phyloP scores from a whole-genome alignment of 2,329 filamentous ascomycete genomes.

The Amauroascus niger region DNA sequence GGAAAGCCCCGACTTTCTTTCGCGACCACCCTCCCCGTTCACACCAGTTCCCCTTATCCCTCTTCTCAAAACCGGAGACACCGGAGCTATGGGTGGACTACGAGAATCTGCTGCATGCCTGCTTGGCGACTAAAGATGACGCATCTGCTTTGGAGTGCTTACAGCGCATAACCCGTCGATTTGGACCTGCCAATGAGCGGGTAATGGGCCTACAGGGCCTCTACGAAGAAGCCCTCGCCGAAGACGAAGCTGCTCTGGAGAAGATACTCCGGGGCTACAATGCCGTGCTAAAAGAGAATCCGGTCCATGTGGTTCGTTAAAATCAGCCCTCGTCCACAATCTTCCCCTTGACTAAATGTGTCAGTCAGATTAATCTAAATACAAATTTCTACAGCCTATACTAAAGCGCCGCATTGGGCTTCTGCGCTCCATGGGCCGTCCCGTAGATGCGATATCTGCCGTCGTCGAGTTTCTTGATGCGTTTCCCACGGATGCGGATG shows the following conservation, averaged over 20 bases:
- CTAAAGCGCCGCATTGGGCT: slow-evolving; percentile 76
- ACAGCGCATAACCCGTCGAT: slow-evolving; percentile 64
- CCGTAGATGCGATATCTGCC: slow-evolving; percentile 61
- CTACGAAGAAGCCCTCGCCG: slow-evolving; percentile 71
- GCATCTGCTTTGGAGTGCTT: slow-evolving; percentile 65
- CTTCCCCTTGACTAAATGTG: not conserved
- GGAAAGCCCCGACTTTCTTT: slow-evolving; percentile 36
- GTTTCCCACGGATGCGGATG: slow-evolving; percentile 81
- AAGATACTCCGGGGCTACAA: slow-evolving; percentile 69
- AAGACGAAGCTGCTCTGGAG: slow-evolving; percentile 55
- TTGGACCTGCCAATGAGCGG: slow-evolving; percentile 74
- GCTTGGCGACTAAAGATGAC: slow-evolving; percentile 75
- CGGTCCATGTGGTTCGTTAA: slow-evolving; percentile 60
- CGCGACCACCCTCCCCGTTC: slow-evolving; percentile 41
- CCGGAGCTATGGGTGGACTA: slow-evolving; percentile 74
- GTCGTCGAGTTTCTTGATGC: slow-evolving; percentile 68
- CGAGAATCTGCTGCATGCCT: slow-evolving; percentile 78
- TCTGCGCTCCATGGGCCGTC: slow-evolving; percentile 61
- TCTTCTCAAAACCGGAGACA: slow-evolving; percentile 51
- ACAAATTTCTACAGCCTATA: slow-evolving; percentile 51
- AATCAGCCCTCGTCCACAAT: not conserved
- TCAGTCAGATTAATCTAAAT: not conserved
- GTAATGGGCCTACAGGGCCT: slow-evolving; percentile 75
- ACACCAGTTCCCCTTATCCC: slow-evolving; percentile 44
- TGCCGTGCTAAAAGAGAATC: slow-evolving; percentile 59